Percentiles rank a stretch among this genome's conserved stretches.
Evolutionary conservation across 139 green algal genomes (phyloP).

Genomic region (Coelastrella sp.): DNA sequence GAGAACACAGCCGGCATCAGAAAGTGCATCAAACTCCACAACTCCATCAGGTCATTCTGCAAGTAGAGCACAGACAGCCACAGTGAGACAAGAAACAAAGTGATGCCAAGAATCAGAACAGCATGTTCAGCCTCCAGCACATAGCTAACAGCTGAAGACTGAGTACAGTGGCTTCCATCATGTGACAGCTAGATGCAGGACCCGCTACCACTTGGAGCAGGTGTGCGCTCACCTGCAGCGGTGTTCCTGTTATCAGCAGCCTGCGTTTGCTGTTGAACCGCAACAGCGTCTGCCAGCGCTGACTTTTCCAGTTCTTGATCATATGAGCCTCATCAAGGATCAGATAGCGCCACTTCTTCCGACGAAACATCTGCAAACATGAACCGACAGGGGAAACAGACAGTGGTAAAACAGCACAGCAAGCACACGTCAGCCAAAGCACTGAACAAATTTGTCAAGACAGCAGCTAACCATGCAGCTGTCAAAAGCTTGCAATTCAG

Average conservation of each 20-base stretch:
- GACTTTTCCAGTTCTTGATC: constrained; percentile 99
- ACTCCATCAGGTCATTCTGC: constrained; percentile 99
- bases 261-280: constrained; percentile 96
- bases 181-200: too few relatives aligned
- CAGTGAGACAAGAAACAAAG: background rate
- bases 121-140: too few relatives aligned
- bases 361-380: constrained; percentile 82
- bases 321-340: constrained; percentile 99
- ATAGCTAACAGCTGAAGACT: too few relatives aligned
- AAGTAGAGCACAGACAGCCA: constrained; percentile 58
- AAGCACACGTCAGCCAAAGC: too few relatives aligned
- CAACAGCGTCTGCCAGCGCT: constrained; percentile 98
- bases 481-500: background rate
- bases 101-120: background rate
- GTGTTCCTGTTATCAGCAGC: constrained; percentile 93
- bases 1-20: constrained; percentile 95
- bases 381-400: background rate
- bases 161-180: too few relatives aligned
- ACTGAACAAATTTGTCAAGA: too few relatives aligned
- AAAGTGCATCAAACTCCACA: constrained; percentile 99
- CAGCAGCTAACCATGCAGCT: background rate
- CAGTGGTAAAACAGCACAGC: background rate
- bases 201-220: too few relatives aligned
- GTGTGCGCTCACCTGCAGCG: constrained; percentile 18
- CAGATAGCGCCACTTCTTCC: constrained; percentile 98